Percentiles rank a stretch among this genome's conserved stretches.
These are phyloP conservation scores for Pseudonitzschia pungens DNA, from an alignment of 108 stramenopile species.

Conservation along the genomic window DNA sequence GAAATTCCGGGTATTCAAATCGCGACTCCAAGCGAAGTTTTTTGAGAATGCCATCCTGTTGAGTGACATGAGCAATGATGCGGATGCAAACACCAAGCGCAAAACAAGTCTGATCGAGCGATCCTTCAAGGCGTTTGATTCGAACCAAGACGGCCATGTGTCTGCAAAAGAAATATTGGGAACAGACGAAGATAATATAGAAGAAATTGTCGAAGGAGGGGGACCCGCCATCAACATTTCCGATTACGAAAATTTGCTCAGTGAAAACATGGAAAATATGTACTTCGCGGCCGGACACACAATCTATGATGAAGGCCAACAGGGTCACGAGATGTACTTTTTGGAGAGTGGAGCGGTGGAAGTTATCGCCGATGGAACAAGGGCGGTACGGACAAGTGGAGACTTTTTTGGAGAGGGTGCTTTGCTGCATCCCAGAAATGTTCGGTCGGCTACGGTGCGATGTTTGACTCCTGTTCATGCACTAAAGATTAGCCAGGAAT, in stretches of 20 bases:
- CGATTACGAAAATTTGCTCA: constrained; percentile 69
- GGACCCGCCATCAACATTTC: constrained; percentile 46
- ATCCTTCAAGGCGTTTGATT: constrained; percentile 65
- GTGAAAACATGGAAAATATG: constrained; percentile 77
- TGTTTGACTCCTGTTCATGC: constrained; percentile 85
- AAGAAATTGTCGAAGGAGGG: constrained; percentile 39
- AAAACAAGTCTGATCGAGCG: constrained; percentile 72
- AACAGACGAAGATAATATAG: constrained; percentile 10
- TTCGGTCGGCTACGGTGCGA: constrained; percentile 60
- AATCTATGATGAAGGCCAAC: constrained; percentile 64
- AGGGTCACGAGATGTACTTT: constrained; percentile 81
- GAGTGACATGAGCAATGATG: constrained; percentile 47
- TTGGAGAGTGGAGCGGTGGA: constrained; percentile 78
- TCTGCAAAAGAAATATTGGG: constrained; percentile 37
- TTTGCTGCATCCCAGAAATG: constrained; percentile 60
- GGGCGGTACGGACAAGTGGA: constrained; percentile 45
- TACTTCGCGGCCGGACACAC: constrained; percentile 78
- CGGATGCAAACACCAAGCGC: constrained; percentile 35
- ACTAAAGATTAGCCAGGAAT: constrained; percentile 82
- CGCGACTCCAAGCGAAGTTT: constrained; percentile 67
- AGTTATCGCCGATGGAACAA: constrained; percentile 62
- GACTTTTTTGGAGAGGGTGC: constrained; percentile 88
- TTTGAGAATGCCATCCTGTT: constrained; percentile 67
- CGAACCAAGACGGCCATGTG: constrained; percentile 33
- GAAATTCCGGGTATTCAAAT: constrained; percentile 62